Evolutionary conservation across 1,284 basidiomycete species (phyloP).

Genomic region (Cystobasidiaceae sp.): DNA sequence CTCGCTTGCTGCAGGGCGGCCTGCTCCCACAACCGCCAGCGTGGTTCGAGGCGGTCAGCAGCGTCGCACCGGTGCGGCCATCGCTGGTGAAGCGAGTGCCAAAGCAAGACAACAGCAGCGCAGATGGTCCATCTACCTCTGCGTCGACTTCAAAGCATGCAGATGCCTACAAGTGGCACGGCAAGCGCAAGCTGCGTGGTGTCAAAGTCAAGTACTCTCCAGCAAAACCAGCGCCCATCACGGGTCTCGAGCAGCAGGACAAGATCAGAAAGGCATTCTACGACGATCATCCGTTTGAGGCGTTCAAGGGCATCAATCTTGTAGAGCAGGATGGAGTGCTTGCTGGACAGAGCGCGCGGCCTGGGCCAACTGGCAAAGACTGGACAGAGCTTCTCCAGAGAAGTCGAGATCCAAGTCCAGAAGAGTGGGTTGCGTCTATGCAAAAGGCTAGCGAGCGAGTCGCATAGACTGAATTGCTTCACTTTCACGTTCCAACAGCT

Average conservation of each 20-base stretch:
- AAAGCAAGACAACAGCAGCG: no score
- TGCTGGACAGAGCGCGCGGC: slow-evolving; percentile 55
- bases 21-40: slow-evolving; percentile 22
- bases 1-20: slow-evolving; percentile 25
- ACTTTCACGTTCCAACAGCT: slow-evolving; percentile 55
- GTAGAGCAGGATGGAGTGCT: slow-evolving; percentile 57
- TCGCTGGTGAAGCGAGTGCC: slow-evolving; percentile 7
- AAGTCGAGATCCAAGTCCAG: slow-evolving; percentile 51
- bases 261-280: slow-evolving; percentile 85
- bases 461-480: neutral
- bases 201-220: neutral
- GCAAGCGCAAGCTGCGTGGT: neutral
- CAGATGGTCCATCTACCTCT: neutral
- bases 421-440: slow-evolving; percentile 61
- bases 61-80: slow-evolving; percentile 21
- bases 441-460: neutral
- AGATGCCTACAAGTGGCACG: no score
- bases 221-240: slow-evolving; percentile 17
- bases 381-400: slow-evolving; percentile 77
- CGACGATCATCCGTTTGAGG: slow-evolving; percentile 92
- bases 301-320: slow-evolving; percentile 71
- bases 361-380: slow-evolving; percentile 56
- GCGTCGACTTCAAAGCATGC: no score
- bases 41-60: slow-evolving; percentile 22
- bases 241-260: slow-evolving; percentile 57